phyloP scores from a whole-genome alignment of 129 eudicot genomes.

The Sambucus nigra region DNA sequence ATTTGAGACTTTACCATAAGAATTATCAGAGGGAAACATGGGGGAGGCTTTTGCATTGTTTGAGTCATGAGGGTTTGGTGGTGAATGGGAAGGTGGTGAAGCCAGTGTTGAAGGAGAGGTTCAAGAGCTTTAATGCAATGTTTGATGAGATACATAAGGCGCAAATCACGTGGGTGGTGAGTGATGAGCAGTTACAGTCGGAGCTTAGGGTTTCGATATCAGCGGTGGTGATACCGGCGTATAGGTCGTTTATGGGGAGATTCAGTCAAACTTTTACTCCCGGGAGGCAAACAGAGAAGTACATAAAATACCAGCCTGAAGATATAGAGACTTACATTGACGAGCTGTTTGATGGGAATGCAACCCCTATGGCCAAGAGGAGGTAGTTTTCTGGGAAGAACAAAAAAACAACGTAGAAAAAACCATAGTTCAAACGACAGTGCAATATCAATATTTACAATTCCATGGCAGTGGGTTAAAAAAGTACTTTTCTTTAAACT shows the following conservation, averaged over 20 bases:
- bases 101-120: constrained; percentile 69
- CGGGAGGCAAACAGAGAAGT: constrained; percentile 84
- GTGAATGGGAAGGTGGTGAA: constrained; percentile 65
- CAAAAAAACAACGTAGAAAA: no score
- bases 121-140: constrained; percentile 71
- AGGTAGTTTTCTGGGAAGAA: no score
- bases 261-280: constrained; percentile 64
- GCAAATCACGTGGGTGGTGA: constrained; percentile 60
- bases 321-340: constrained; percentile 68
- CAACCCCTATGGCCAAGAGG: constrained; percentile 9
- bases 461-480: no score
- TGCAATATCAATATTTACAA: no score
- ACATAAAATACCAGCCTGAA: constrained; percentile 77
- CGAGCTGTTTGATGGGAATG: constrained; percentile 65
- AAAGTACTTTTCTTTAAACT: no score
- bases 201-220: constrained; percentile 81
- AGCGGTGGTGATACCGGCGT: constrained; percentile 71
- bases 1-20: constrained; percentile 51
- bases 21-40: constrained; percentile 67
- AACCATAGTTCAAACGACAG: no score
- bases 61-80: constrained; percentile 51
- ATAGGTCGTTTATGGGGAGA: constrained; percentile 75
- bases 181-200: constrained; percentile 82
- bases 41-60: constrained; percentile 47
- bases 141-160: constrained; percentile 71